Conservation (phyloP, 1,284 basidiomycete genomes). For the Cutaneotrichosporon daszewskae region DNA sequence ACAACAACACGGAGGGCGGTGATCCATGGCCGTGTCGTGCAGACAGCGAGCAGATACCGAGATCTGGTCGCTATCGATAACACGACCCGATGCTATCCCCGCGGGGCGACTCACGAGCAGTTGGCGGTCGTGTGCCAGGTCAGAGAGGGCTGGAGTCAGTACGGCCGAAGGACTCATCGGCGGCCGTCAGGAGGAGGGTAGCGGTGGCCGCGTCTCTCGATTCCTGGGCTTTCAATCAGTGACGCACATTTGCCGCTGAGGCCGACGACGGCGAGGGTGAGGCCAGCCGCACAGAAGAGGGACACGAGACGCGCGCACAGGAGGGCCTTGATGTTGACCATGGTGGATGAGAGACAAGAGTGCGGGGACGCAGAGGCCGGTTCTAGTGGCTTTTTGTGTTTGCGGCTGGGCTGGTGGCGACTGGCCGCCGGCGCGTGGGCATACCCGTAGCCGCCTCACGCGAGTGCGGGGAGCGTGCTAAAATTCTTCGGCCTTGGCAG, state of each 20-base stretch:
- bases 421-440: no score
- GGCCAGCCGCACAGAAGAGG: slow-evolving; percentile 6
- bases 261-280: slow-evolving; percentile 10
- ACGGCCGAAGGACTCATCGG: not conserved
- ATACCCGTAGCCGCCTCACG: no score
- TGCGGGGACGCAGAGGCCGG: not conserved
- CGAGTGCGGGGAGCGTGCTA: no score
- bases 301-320: slow-evolving; percentile 7
- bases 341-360: not conserved
- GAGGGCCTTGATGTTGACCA: slow-evolving; percentile 8
- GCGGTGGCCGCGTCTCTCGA: not conserved
- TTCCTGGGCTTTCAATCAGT: not conserved
- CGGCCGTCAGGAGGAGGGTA: not conserved
- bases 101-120: not conserved
- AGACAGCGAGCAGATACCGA: not conserved
- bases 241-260: slow-evolving; percentile 11
- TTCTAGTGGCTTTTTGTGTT: no score
- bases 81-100: no score
- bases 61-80: not conserved
- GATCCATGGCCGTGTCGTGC: not conserved
- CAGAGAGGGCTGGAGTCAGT: slow-evolving; percentile 3
- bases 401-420: no score
- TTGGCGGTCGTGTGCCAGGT: slow-evolving; percentile 3
- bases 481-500: no score
- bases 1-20: not conserved